A percentile compares a stretch with the other conserved stretches of the same genome.
These are phyloP conservation scores for Fraxinus cuspidata DNA, from an alignment of 257 asterid species.

Conservation along the genomic window DNA sequence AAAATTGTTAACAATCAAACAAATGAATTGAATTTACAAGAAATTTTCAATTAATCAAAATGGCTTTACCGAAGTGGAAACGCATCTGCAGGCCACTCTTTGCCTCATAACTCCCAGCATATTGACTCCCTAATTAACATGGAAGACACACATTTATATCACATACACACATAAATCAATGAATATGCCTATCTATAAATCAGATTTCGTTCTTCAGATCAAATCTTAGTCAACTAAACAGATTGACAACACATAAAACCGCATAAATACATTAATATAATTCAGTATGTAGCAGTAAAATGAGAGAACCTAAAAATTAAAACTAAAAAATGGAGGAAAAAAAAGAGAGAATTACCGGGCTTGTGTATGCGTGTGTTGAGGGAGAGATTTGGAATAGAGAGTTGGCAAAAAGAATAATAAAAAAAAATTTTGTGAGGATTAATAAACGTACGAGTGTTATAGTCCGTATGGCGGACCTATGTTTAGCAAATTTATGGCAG, in stretches of 20 bases:
- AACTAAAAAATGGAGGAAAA: background rate
- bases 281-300: background rate
- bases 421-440: background rate
- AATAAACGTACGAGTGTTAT: background rate
- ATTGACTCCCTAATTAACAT: slow-evolving; percentile 25
- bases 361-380: background rate
- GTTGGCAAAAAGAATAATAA: background rate
- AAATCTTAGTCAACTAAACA: slow-evolving; percentile 9
- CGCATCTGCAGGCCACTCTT: slow-evolving; percentile 41
- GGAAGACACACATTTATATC: background rate
- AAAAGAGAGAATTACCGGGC: background rate
- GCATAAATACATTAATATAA: background rate
- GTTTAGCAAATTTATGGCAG: background rate
- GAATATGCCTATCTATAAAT: background rate
- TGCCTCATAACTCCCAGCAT: slow-evolving; percentile 61
- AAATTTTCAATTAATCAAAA: background rate
- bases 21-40: slow-evolving; percentile 1
- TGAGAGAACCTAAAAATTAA: background rate
- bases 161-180: background rate
- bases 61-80: slow-evolving; percentile 39
- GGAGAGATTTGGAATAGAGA: slow-evolving; percentile 16
- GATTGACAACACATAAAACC: too few relatives aligned
- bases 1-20: slow-evolving; percentile 24
- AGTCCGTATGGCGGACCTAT: background rate
- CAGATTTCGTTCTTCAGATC: slow-evolving; percentile 25